Conservation (phyloP, 306 rosid genomes). For the Cyamopsis tetragonoloba region DNA sequence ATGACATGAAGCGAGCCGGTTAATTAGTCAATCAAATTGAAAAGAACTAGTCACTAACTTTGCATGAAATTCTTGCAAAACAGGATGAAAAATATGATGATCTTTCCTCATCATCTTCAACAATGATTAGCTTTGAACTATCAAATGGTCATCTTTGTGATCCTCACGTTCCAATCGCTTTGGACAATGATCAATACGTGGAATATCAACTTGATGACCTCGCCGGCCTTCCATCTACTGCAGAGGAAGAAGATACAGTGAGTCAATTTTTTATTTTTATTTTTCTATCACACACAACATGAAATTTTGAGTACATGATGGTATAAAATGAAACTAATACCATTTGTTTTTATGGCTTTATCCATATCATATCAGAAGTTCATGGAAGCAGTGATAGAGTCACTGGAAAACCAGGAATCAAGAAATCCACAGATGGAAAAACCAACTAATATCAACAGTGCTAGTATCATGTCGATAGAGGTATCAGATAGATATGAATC, state of each 20-base stretch:
- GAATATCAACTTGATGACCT: slow-evolving; percentile 82
- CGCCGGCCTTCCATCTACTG: slow-evolving; percentile 61
- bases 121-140: slow-evolving; percentile 93
- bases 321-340: background rate
- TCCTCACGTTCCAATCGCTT: slow-evolving; percentile 54
- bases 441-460: slow-evolving; percentile 7
- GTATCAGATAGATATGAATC: slow-evolving; percentile 30
- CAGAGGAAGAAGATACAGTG: slow-evolving; percentile 76
- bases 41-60: slow-evolving; percentile 12
- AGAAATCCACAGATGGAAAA: slow-evolving; percentile 40
- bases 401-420: slow-evolving; percentile 54
- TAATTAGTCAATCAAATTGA: background rate
- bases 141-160: slow-evolving; percentile 58
- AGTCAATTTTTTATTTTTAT: slow-evolving; percentile 33
- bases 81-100: slow-evolving; percentile 58
- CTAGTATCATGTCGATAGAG: slow-evolving; percentile 25
- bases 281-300: slow-evolving; percentile 16
- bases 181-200: slow-evolving; percentile 74
- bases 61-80: slow-evolving; percentile 24
- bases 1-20: background rate
- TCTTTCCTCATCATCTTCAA: slow-evolving; percentile 58
- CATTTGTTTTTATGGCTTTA: background rate
- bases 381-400: slow-evolving; percentile 71
- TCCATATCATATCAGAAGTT: slow-evolving; percentile 56
- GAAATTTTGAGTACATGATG: slow-evolving; percentile 5